Evolutionary conservation across 2,329 filamentous ascomycete genomes (phyloP).

Genomic region (Paecilomyces niveus): DNA sequence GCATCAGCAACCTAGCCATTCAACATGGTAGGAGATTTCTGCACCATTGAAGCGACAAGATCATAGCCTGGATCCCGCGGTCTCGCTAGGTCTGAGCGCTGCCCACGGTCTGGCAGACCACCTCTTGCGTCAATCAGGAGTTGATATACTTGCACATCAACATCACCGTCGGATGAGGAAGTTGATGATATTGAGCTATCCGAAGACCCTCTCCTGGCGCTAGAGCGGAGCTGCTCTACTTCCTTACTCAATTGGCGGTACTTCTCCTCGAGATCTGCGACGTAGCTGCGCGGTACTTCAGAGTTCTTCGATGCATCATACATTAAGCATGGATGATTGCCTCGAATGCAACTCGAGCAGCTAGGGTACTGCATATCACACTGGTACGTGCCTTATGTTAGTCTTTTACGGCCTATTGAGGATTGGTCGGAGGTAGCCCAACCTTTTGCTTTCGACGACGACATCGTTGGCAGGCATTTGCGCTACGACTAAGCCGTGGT

Average conservation of each 20-base stretch:
- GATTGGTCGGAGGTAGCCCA: background rate
- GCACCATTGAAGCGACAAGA: background rate
- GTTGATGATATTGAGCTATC: background rate
- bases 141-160: background rate
- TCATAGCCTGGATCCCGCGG: background rate
- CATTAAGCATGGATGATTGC: constrained; percentile 12
- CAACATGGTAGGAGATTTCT: background rate
- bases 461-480: background rate
- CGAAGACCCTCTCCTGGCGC: background rate
- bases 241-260: constrained; percentile 8
- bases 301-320: constrained; percentile 16
- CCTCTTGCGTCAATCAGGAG: background rate
- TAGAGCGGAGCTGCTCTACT: constrained; percentile 9
- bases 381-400: constrained; percentile 4
- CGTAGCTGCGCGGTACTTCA: constrained; percentile 18
- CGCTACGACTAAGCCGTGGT: background rate
- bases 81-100: background rate
- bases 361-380: constrained; percentile 16
- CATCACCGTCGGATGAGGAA: background rate
- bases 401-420: background rate
- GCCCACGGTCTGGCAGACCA: background rate
- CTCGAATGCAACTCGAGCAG: constrained; percentile 16
- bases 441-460: constrained; percentile 6
- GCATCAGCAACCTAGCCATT: background rate
- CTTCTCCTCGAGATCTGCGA: constrained; percentile 15